Base-by-base conservation (phyloP, 2,329 filamentous ascomycete species). In the Aspergillus nomiae region DNA sequence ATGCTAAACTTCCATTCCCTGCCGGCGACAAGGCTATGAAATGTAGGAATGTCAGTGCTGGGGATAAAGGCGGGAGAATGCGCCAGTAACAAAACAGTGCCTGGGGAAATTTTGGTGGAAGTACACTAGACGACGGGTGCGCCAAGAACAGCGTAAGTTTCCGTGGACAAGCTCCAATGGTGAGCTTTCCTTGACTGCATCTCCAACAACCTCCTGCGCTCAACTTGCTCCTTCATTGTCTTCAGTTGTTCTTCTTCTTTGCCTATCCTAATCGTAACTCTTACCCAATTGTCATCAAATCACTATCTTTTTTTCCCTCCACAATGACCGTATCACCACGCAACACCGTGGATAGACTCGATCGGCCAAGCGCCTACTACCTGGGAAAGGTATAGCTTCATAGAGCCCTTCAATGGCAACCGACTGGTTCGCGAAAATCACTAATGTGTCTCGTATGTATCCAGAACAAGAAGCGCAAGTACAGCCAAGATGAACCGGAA, bases 351-450 rank as follows among this genome's bases (percentile, higher is more conserved):
- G 94, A 98, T 57, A 87, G 95, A 65, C 87, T 99, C 67, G 95
- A 99, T 80, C 91, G 90, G 80, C 94, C 95, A 21, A 98, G 94
- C 77, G 94, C 94, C 72, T 99, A 99, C 82, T 97, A 94, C 74
- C 86, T 88, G 66, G 89, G 86, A 81, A 91, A 91, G 82, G 94
- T 96, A 67, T 28, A 62, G 63, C 59, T 62, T 56, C 56, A 28
- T 30, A 21, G 28, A 30, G 24, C 28, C 9, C 38, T 32, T 26
- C 12, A 11, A 16, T 38, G 32, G 5, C 12, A 32, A 28, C 10
- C 9, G 9, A 45, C 9, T 43, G 60, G 7, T 2, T 24, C 28
- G 38, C 24, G 4, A 11, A 46, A 21, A 30, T 28, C 28, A 24
- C 28, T 58, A 55, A 57, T 48, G 19, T n/a, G 16, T 32, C 6